Conservation (phyloP, 108 stramenopile species). For the Fragilariopsis cylindrus region DNA sequence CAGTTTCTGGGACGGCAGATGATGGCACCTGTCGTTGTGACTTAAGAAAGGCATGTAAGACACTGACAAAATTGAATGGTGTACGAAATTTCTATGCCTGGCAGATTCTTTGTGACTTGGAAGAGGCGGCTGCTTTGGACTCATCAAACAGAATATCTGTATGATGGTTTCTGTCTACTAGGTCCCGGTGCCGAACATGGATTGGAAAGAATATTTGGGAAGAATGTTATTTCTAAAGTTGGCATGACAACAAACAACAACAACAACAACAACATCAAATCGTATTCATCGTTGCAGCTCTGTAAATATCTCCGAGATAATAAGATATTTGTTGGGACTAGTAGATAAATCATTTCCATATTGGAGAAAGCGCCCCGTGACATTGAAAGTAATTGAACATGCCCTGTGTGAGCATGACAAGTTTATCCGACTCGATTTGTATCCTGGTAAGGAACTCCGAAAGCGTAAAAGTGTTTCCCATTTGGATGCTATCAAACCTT, state of each 20-base stretch:
- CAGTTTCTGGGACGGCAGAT: no score
- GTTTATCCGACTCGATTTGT: background rate
- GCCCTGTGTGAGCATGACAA: conserved; percentile 1
- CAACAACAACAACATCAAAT: background rate
- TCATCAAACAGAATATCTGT: background rate
- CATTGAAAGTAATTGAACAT: conserved; percentile 4
- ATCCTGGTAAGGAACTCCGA: background rate
- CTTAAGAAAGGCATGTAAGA: background rate
- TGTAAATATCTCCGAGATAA: background rate
- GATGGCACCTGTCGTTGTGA: background rate
- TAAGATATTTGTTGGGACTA: background rate
- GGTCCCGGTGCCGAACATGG: background rate
- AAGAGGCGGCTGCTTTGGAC: conserved; percentile 4
- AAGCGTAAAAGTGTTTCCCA: background rate
- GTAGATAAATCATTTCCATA: background rate
- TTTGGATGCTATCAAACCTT: background rate
- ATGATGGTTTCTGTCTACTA: background rate
- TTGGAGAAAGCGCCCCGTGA: conserved; percentile 2
- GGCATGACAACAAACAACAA: background rate
- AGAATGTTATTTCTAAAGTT: background rate
- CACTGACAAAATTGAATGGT: background rate
- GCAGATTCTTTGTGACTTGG: conserved; percentile 11
- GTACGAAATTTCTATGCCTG: background rate
- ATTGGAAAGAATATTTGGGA: background rate
- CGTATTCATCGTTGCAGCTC: background rate